phyloP scores from a whole-genome alignment of 441 rosid genomes.

The Populus hybrid region DNA sequence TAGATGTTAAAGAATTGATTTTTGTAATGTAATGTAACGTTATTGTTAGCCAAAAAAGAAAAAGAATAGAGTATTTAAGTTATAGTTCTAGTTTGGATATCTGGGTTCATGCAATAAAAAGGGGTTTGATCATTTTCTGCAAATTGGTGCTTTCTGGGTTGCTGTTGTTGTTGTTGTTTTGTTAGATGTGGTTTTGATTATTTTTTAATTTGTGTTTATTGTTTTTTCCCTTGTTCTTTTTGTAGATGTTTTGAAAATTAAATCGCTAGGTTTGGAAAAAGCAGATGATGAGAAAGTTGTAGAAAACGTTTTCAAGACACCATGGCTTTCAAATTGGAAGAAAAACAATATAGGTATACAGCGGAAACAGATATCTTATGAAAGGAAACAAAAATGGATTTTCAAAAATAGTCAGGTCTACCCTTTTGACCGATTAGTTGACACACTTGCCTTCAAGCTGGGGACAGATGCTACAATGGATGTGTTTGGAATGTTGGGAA shows the following conservation, averaged over 20 bases:
- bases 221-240: too few relatives aligned
- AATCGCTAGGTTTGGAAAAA: constrained; percentile 5
- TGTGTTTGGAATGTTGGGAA: constrained; percentile 57
- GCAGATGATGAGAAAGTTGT: constrained; percentile 6
- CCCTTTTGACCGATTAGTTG: constrained; percentile 36
- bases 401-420: constrained; percentile 31
- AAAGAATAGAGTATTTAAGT: too few relatives aligned
- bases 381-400: constrained; percentile 56
- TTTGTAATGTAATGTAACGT: too few relatives aligned
- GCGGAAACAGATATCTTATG: constrained; percentile 49
- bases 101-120: too few relatives aligned
- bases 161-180: not conserved
- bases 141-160: not conserved
- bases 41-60: too few relatives aligned
- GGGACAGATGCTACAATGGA: constrained; percentile 51
- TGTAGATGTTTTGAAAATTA: constrained; percentile 21
- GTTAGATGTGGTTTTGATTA: not conserved
- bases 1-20: too few relatives aligned
- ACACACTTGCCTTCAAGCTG: constrained; percentile 41
- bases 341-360: constrained; percentile 14
- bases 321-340: constrained; percentile 33
- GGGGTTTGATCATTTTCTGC: not conserved
- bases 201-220: not conserved
- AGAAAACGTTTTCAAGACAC: constrained; percentile 30
- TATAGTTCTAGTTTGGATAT: too few relatives aligned